Percentiles rank a stretch among this genome's conserved stretches.
Conservation (phyloP, 768 basidiomycete species). For the Tulasnella sp. region DNA sequence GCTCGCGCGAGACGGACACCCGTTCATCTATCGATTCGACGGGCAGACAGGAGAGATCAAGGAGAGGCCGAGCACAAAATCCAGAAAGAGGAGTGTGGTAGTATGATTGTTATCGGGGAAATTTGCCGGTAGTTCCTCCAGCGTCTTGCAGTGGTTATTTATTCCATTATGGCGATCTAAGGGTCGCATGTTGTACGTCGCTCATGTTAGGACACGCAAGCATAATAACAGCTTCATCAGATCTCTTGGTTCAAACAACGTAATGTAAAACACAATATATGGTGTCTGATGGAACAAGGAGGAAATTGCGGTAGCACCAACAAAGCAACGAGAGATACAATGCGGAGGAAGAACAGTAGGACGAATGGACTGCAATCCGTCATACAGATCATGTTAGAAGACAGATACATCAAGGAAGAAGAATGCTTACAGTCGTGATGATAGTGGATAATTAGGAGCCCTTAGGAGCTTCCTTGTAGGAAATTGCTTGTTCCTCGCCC, state of each 20-base stretch:
- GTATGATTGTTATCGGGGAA: too few species aligned
- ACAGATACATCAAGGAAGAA: neutral
- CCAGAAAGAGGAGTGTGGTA: too few species aligned
- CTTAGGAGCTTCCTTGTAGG: constrained; percentile 88
- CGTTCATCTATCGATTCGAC: constrained; percentile 7
- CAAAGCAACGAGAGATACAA: constrained; percentile 11
- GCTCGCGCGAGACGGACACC: constrained; percentile 2
- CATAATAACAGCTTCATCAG: too few species aligned
- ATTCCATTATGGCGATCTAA: too few species aligned
- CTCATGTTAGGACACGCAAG: too few species aligned
- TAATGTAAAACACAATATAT: constrained; percentile 6
- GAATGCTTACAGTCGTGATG: neutral
- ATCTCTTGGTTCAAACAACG: constrained; percentile 10
- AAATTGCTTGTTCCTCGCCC: constrained; percentile 91
- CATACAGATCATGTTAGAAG: neutral
- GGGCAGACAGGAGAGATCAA: neutral
- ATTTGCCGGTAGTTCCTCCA: too few species aligned
- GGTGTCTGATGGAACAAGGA: constrained; percentile 5
- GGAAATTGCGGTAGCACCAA: neutral
- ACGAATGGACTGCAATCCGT: neutral
- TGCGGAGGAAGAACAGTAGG: neutral
- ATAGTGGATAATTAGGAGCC: constrained; percentile 39
- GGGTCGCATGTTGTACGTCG: too few species aligned
- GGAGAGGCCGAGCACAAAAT: too few species aligned
- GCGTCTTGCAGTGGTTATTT: too few species aligned